Conservation (phyloP, 768 basidiomycete species). For the Leccinum variicolor region DNA sequence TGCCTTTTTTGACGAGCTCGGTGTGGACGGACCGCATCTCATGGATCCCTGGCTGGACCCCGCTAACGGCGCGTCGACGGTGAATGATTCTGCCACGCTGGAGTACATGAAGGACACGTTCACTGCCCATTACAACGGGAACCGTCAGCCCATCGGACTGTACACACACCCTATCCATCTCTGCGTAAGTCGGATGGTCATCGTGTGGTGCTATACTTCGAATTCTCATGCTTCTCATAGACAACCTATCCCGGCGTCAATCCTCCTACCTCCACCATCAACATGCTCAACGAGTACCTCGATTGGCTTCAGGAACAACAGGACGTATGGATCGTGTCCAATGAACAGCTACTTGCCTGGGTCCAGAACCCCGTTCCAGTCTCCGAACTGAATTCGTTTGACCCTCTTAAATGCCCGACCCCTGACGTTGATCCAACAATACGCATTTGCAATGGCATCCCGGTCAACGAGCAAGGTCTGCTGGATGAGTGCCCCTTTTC, state of each 20-base stretch:
- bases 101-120: neutral
- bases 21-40: neutral
- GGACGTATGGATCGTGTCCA: slow-evolving; percentile 2
- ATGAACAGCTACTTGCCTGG: neutral
- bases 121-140: neutral
- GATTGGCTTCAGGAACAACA: slow-evolving; percentile 1
- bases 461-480: neutral
- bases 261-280: neutral
- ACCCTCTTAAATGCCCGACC: neutral
- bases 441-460: neutral
- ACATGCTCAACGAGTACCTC: neutral
- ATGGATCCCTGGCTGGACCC: slow-evolving; percentile 1
- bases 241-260: slow-evolving; percentile 2
- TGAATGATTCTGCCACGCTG: neutral
- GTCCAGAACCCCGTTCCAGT: neutral
- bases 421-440: neutral
- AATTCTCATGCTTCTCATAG: neutral
- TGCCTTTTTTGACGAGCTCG: neutral
- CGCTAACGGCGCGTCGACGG: neutral
- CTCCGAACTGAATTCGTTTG: neutral
- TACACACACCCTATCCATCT: neutral
- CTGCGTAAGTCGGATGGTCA: neutral
- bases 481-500: neutral
- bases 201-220: neutral
- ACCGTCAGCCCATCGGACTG: neutral